A percentile compares a stretch with the other conserved stretches of the same genome.
Conservation (phyloP, 108 stramenopile species). For the Asterionellopsis glacialis region DNA sequence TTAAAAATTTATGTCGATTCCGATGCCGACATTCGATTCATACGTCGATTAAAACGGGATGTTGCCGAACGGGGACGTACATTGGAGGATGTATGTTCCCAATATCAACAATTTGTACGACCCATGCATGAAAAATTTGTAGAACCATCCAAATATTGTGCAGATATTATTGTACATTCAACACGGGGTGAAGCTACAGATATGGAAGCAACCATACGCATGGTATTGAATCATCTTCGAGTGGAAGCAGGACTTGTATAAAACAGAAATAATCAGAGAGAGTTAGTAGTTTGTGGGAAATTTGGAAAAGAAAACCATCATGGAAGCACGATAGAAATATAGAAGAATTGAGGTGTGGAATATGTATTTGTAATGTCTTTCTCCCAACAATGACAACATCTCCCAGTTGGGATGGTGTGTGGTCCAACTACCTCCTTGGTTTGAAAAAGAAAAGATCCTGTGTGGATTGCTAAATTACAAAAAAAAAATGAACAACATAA, state of each 20-base stretch:
- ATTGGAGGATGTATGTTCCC: conserved; percentile 67
- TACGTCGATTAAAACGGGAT: conserved; percentile 84
- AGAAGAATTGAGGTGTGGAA: too few species aligned
- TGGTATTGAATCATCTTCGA: conserved; percentile 67
- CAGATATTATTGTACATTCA: conserved; percentile 86
- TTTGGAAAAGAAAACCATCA: too few species aligned
- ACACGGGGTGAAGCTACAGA: conserved; percentile 23
- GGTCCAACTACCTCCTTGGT: too few species aligned
- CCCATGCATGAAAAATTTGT: conserved; percentile 94
- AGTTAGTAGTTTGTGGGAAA: too few species aligned
- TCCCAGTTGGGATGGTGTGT: too few species aligned
- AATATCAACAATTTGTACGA: conserved; percentile 84
- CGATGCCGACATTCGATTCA: conserved; percentile 76
- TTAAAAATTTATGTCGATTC: conserved; percentile 94
- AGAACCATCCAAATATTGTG: conserved; percentile 82
- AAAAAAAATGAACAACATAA: too few species aligned
- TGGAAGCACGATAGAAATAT: too few species aligned
- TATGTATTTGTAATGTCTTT: too few species aligned
- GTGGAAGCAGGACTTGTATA: conserved; percentile 24
- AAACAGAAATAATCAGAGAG: too few species aligned
- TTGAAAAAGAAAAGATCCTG: too few species aligned
- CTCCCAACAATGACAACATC: too few species aligned
- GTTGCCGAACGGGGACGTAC: conserved; percentile 77
- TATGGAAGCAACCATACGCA: conserved; percentile 62
- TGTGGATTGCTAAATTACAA: too few species aligned